A percentile compares a stretch with the other conserved stretches of the same genome.
Evolutionary conservation across 2,329 filamentous ascomycete genomes (phyloP).

Genomic region (Aspergillus latus): DNA sequence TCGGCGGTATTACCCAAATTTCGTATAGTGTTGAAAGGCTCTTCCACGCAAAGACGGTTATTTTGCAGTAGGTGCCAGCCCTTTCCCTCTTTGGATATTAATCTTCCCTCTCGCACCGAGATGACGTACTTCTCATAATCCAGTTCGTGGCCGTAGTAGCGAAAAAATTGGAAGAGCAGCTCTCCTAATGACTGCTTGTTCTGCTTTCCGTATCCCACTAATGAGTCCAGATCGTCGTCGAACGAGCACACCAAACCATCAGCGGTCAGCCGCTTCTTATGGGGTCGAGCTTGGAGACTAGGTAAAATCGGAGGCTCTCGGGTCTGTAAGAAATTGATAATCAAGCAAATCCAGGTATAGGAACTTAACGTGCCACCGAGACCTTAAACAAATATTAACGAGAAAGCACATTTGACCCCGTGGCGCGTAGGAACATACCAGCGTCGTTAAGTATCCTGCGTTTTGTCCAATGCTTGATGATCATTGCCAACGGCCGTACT

Average conservation of each 20-base stretch:
- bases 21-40: conserved; percentile 85
- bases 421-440: conserved; percentile 58
- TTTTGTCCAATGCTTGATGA: conserved; percentile 97
- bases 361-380: conserved; percentile 94
- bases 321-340: conserved; percentile 92
- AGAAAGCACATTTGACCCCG: neutral
- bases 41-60: conserved; percentile 89
- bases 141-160: conserved; percentile 89
- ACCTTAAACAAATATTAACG: conserved; percentile 53
- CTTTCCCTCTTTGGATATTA: conserved; percentile 80
- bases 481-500: conserved; percentile 90
- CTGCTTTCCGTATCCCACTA: conserved; percentile 70
- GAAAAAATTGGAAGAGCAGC: conserved; percentile 93
- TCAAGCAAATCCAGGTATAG: conserved; percentile 99
- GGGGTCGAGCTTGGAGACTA: conserved; percentile 72
- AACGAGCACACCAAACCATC: conserved; percentile 74
- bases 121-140: conserved; percentile 82
- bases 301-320: conserved; percentile 81
- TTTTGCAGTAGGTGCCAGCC: conserved; percentile 78
- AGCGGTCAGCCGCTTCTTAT: conserved; percentile 59
- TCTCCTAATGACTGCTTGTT: conserved; percentile 83
- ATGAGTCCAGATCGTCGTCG: conserved; percentile 76
- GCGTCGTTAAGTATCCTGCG: conserved; percentile 91
- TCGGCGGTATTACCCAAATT: conserved; percentile 97
- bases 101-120: conserved; percentile 77